Percentiles rank a stretch among this genome's conserved stretches.
phyloP scores from a whole-genome alignment of 2,329 filamentous ascomycete genomes.

The Metarhizium anisopliae region DNA sequence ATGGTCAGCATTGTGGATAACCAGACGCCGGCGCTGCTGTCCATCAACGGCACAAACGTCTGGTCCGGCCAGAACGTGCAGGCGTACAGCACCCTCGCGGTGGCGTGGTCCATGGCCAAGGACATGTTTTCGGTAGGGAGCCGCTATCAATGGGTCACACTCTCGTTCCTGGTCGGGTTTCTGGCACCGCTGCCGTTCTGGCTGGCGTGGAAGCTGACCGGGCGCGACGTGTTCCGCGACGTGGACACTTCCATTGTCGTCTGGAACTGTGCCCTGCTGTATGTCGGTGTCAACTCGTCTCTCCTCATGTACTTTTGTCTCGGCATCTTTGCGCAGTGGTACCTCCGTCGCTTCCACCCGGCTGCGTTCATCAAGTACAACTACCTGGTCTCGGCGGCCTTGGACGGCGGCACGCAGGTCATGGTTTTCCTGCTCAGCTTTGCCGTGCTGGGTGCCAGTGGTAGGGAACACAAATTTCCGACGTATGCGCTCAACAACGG shows the following conservation, averaged over 20 bases:
- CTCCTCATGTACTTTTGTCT: constrained; percentile 15
- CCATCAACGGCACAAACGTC: constrained; percentile 29
- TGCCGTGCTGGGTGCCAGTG: constrained; percentile 10
- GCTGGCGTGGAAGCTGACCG: constrained; percentile 11
- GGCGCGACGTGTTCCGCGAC: constrained; percentile 16
- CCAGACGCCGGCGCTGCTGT: constrained; percentile 26
- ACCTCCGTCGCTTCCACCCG: constrained; percentile 14
- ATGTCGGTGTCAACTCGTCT: constrained; percentile 28
- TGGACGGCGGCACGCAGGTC: constrained; percentile 13
- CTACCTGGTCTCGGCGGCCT: constrained; percentile 13
- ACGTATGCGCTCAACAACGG: constrained; percentile 5
- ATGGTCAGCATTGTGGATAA: constrained; percentile 34
- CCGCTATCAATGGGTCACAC: constrained; percentile 12
- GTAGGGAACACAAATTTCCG: constrained; percentile 2
- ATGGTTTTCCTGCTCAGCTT: constrained; percentile 14
- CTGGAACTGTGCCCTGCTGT: constrained; percentile 32
- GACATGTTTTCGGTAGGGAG: constrained; percentile 13
- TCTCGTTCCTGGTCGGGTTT: constrained; percentile 14
- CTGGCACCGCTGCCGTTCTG: constrained; percentile 32
- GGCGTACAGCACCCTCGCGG: constrained; percentile 30
- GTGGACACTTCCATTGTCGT: constrained; percentile 33
- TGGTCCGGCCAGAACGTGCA: constrained; percentile 38
- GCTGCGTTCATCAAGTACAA: constrained; percentile 19
- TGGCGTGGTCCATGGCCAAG: constrained; percentile 17
- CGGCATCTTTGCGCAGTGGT: constrained; percentile 23